These are phyloP conservation scores for Mycena sanguinolenta DNA, from an alignment of 768 basidiomycete genomes.

Conservation along the genomic window DNA sequence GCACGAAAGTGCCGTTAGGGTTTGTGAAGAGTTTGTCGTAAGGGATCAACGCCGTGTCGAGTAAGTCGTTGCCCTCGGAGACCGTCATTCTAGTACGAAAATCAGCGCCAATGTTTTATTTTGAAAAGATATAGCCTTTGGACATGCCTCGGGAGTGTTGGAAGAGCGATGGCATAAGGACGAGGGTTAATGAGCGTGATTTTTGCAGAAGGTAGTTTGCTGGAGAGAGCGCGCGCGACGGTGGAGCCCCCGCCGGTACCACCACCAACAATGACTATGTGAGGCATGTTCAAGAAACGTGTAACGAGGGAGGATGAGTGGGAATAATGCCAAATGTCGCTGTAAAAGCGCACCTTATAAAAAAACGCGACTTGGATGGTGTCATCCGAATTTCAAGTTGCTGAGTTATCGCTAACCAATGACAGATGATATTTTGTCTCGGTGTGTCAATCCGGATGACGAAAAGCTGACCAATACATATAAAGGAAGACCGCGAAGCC, in stretches of 20 bases:
- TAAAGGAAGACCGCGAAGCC: too few species aligned
- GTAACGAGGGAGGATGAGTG: too few species aligned
- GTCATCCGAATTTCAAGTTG: neutral
- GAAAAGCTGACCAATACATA: too few species aligned
- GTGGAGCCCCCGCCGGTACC: neutral
- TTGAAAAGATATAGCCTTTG: neutral
- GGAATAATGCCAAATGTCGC: too few species aligned
- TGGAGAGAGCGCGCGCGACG: slow-evolving; percentile 14
- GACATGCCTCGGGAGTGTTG: slow-evolving; percentile 51
- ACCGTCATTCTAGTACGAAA: neutral
- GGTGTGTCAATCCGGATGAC: neutral
- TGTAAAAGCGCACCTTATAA: neutral
- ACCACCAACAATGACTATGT: slow-evolving; percentile 20
- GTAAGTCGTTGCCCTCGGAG: slow-evolving; percentile 38
- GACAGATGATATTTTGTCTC: too few species aligned
- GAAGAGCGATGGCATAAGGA: slow-evolving; percentile 54
- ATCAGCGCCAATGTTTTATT: neutral
- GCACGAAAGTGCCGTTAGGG: slow-evolving; percentile 57
- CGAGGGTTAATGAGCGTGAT: slow-evolving; percentile 48
- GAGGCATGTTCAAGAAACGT: slow-evolving; percentile 2
- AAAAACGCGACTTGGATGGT: neutral
- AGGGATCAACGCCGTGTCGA: slow-evolving; percentile 56
- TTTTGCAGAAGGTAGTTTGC: slow-evolving; percentile 23
- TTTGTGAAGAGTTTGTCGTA: slow-evolving; percentile 61
- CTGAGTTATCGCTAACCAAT: neutral